Evolutionary conservation across 371 early-diverging fungal genomes (phyloP).

Genomic region (Mucor mucedo): DNA sequence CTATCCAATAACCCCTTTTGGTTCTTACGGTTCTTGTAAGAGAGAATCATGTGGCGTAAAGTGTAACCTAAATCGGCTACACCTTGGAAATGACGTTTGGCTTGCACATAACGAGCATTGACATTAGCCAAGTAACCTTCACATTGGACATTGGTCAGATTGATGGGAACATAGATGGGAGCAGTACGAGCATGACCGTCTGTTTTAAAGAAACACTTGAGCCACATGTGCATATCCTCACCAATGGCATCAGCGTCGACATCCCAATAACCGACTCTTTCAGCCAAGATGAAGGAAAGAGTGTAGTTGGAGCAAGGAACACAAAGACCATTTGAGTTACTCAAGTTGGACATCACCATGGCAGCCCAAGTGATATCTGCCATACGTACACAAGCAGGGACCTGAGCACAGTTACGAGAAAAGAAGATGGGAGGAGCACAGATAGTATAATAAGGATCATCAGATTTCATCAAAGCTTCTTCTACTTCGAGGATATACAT

Average conservation of each 20-base stretch:
- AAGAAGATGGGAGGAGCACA: constrained; percentile 80
- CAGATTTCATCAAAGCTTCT: constrained; percentile 37
- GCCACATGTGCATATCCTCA: constrained; percentile 88
- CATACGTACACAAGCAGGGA: constrained; percentile 76
- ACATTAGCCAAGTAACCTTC: constrained; percentile 59
- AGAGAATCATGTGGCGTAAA: constrained; percentile 27
- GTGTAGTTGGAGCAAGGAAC: constrained; percentile 83
- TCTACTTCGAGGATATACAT: constrained; percentile 52
- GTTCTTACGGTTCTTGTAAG: constrained; percentile 27
- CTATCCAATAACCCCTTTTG: constrained; percentile 28
- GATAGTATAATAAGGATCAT: constrained; percentile 55
- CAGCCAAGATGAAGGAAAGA: constrained; percentile 70
- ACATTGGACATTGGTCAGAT: constrained; percentile 76
- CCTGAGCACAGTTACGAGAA: constrained; percentile 74
- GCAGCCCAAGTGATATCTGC: constrained; percentile 83
- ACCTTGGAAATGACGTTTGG: constrained; percentile 71
- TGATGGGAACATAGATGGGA: constrained; percentile 78
- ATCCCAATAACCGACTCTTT: constrained; percentile 80
- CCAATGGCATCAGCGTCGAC: constrained; percentile 79
- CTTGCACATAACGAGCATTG: constrained; percentile 71
- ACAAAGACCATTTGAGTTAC: constrained; percentile 66
- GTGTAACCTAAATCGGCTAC: constrained; percentile 66
- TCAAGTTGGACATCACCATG: constrained; percentile 79
- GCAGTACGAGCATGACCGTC: constrained; percentile 67
- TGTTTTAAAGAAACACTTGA: constrained; percentile 81